Evolutionary conservation across 2,329 filamentous ascomycete species (phyloP).

Genomic region (Lachnellula subtilissima): DNA sequence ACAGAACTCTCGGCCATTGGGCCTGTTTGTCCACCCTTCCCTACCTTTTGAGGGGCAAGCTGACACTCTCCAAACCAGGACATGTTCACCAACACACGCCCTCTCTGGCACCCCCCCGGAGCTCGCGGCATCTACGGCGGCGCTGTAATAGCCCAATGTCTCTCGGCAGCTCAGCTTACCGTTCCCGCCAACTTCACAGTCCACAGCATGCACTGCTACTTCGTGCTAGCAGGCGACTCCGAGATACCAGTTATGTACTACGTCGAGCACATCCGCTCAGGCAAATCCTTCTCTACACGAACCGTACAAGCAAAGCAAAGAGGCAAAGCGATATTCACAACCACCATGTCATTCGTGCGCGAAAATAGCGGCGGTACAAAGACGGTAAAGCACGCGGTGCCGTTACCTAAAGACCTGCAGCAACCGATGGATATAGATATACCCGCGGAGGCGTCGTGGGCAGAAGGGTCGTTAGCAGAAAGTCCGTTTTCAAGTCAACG

Average conservation of each 20-base stretch:
- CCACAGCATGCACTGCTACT: constrained; percentile 99
- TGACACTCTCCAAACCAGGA: constrained; percentile 48
- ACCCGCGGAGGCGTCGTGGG: constrained; percentile 39
- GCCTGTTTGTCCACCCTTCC: constrained; percentile 48
- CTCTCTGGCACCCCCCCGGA: constrained; percentile 85
- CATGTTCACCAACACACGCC: constrained; percentile 91
- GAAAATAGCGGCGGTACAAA: constrained; percentile 50
- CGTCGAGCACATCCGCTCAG: constrained; percentile 89
- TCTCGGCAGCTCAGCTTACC: constrained; percentile 82
- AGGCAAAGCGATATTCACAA: constrained; percentile 89
- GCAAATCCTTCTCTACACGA: constrained; percentile 81
- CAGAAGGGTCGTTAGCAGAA: not conserved
- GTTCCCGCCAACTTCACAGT: constrained; percentile 75
- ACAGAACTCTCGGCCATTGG: constrained; percentile 73
- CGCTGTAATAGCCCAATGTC: constrained; percentile 85
- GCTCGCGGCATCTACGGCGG: constrained; percentile 93
- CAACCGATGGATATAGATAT: constrained; percentile 35
- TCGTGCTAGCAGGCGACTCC: constrained; percentile 82
- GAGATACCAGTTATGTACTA: constrained; percentile 88
- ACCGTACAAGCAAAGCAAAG: constrained; percentile 94
- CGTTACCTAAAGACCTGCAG: constrained; percentile 47
- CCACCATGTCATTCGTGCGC: constrained; percentile 82
- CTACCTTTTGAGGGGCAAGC: not conserved
- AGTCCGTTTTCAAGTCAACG: constrained; percentile 54
- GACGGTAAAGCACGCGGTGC: constrained; percentile 60